Evolutionary conservation across 139 green algal genomes (phyloP).

Genomic region (Dunaliella primolecta): DNA sequence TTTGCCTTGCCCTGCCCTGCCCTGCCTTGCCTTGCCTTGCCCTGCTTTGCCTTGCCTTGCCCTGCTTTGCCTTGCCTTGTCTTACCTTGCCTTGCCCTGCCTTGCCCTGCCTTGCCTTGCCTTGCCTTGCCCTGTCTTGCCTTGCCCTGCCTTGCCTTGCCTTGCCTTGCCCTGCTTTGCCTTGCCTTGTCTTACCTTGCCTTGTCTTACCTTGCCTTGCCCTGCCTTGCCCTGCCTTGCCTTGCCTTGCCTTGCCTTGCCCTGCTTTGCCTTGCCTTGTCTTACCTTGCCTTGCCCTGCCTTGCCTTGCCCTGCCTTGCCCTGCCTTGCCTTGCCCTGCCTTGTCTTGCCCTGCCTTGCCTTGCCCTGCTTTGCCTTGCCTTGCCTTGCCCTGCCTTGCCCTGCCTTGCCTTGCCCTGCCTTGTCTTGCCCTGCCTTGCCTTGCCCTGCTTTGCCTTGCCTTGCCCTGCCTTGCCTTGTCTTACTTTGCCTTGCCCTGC

Average conservation of each 20-base stretch:
- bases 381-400: slow-evolving; percentile 15
- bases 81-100: background rate
- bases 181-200: background rate
- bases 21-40: background rate
- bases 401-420: slow-evolving; percentile 16
- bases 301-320: slow-evolving; percentile 11
- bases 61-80: background rate
- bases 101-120: background rate
- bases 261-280: background rate
- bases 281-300: background rate
- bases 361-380: slow-evolving; percentile 14
- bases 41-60: background rate
- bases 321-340: slow-evolving; percentile 19
- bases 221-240: background rate
- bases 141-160: background rate
- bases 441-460: no score
- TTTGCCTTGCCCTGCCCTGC: background rate
- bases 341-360: slow-evolving; percentile 5
- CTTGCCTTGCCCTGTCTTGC: background rate
- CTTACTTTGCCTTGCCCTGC: no score
- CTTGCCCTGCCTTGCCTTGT: no score
- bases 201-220: background rate
- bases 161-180: background rate
- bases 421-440: slow-evolving; percentile 11
- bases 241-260: background rate